These are phyloP conservation scores for Passalora sequoiae DNA, from an alignment of 2,329 filamentous ascomycete species.

Conservation along the genomic window DNA sequence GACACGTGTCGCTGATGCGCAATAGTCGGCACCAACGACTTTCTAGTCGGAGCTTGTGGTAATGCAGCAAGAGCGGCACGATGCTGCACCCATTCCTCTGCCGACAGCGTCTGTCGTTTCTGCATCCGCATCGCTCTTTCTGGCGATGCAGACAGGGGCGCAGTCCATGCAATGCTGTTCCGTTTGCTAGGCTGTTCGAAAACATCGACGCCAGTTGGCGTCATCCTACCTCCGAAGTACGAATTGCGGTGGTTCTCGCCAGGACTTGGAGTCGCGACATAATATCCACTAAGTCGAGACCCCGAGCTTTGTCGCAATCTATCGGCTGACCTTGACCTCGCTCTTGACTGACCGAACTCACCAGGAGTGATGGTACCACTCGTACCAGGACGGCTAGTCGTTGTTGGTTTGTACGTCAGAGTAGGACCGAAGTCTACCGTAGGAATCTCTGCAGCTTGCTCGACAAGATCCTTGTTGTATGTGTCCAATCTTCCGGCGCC, in stretches of 20 bases:
- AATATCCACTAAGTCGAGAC: constrained; percentile 18
- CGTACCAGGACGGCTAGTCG: constrained; percentile 50
- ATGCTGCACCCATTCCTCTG: constrained; percentile 80
- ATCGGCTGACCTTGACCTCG: constrained; percentile 28
- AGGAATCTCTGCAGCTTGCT: constrained; percentile 56
- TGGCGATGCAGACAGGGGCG: constrained; percentile 38
- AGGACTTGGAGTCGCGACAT: constrained; percentile 23
- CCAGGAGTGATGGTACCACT: constrained; percentile 48
- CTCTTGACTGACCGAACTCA: constrained; percentile 21
- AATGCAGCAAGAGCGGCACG: constrained; percentile 56
- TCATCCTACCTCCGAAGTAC: constrained; percentile 31
- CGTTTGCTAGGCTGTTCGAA: constrained; percentile 45
- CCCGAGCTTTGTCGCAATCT: constrained; percentile 23
- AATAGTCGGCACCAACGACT: constrained; percentile 24
- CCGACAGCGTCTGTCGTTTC: constrained; percentile 53
- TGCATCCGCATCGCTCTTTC: constrained; percentile 41
- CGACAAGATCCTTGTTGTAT: constrained; percentile 32
- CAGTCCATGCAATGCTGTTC: constrained; percentile 72
- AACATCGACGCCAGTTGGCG: constrained; percentile 28
- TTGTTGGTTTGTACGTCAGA: constrained; percentile 60
- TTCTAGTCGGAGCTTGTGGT: constrained; percentile 39
- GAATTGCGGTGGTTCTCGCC: constrained; percentile 29
- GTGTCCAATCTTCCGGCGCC: constrained; percentile 30
- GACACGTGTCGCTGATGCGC: constrained; percentile 27
- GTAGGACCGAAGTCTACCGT: constrained; percentile 83